Evolutionary conservation across 2,329 filamentous ascomycete genomes (phyloP).

Genomic region (Cladophialophora bantiana): DNA sequence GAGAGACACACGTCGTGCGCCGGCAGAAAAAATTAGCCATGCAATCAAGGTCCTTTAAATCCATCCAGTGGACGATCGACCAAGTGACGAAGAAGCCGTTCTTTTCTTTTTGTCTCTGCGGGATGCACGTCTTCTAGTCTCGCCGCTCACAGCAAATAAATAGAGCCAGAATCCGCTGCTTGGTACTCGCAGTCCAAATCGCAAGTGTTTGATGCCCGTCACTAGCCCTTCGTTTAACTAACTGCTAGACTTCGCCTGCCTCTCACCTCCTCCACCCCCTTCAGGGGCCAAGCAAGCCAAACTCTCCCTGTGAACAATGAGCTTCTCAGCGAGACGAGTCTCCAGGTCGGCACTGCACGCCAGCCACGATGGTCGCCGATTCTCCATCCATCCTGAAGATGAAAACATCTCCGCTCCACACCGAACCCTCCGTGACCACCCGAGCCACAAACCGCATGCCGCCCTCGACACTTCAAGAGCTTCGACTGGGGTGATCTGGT

Average conservation of each 20-base stretch:
- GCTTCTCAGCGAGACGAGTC: slow-evolving; percentile 55
- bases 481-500: slow-evolving; percentile 95
- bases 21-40: background rate
- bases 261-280: background rate
- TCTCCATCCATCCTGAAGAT: slow-evolving; percentile 32
- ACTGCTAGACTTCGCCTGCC: background rate
- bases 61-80: background rate
- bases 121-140: background rate
- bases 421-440: slow-evolving; percentile 84
- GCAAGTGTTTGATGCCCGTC: slow-evolving; percentile 1
- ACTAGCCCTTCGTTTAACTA: slow-evolving; percentile 8
- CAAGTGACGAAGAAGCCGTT: background rate
- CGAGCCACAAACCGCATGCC: slow-evolving; percentile 88
- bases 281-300: slow-evolving; percentile 24
- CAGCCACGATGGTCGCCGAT: slow-evolving; percentile 43
- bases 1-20: background rate
- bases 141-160: background rate
- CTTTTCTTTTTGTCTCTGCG: background rate
- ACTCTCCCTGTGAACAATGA: slow-evolving; percentile 45
- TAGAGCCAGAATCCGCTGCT: background rate
- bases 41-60: background rate
- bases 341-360: slow-evolving; percentile 45
- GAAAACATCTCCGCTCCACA: slow-evolving; percentile 85
- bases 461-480: slow-evolving; percentile 87
- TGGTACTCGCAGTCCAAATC: background rate